Base-by-base conservation (phyloP, 805 yeast genomes). In the Saccharomycopsis vini region DNA sequence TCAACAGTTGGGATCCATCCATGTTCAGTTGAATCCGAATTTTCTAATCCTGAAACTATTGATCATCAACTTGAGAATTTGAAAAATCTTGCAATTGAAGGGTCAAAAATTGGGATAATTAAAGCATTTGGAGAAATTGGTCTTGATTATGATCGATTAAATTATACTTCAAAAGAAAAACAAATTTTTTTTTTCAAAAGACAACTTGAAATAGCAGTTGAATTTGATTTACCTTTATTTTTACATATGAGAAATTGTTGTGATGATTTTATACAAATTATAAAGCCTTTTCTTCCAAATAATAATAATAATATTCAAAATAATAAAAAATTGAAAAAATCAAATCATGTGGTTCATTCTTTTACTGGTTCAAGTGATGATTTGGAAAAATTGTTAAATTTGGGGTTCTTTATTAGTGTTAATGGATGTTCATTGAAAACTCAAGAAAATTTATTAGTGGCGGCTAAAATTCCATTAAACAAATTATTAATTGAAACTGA, bases 1-100 rank as follows among this genome's bases (percentile, higher is more conserved):
- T 75, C 83, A 20, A 92, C 98, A 0, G 89, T 79, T 2, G 98
- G 99, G 10, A 94, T 90, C 2, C 99, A 92, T 64, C 99, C 99
- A 0, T 90, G 98, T 61, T 68, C 81, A 15, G 95, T 88, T n/a
- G n/a, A n/a, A 0, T 60, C 59, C 56, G 89, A 69, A 52, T 72
- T 78, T 50, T 63, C 54, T 6, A 28, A 36, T 10, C n/a, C 22
- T 10, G 60, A 61, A 2, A 68, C 62, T 3, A 54, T 54, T 2
- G 79, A 79, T 52, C 16, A 16, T 16, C n/a, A 24, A 3, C 56
- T 84, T 29, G 54, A 58, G 3, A 58, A 67, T 21, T 60, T 92
- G 37, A 69, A 72, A 49, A 52, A 62, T 2, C 52, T 81, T n/a
- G 74, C 77, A 0, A 47, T 60, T 4, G 53, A 62, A 1, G 83